Conservation (phyloP, 2,329 filamentous ascomycete genomes). For the Penicillium sp. region DNA sequence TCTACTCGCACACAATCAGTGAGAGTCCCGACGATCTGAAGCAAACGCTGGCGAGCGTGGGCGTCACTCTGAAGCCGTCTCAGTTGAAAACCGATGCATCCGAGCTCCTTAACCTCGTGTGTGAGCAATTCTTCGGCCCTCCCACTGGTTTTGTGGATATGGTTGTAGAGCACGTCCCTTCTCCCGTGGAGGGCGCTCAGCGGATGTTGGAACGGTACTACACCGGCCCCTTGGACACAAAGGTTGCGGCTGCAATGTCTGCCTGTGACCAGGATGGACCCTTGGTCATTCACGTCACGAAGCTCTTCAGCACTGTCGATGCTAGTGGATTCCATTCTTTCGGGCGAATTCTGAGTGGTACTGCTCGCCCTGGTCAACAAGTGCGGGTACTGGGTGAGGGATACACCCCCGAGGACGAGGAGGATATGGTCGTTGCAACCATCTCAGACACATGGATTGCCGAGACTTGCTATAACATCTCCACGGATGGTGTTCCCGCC, state of each 20-base stretch:
- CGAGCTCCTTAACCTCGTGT: slow-evolving; percentile 83
- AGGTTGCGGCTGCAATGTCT: slow-evolving; percentile 76
- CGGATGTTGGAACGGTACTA: slow-evolving; percentile 83
- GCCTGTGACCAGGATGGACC: slow-evolving; percentile 87
- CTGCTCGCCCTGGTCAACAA: slow-evolving; percentile 75
- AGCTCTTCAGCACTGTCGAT: slow-evolving; percentile 86
- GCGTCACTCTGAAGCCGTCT: slow-evolving; percentile 85
- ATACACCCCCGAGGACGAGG: slow-evolving; percentile 95
- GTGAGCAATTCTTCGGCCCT: slow-evolving; percentile 91
- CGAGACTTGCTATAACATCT: slow-evolving; percentile 89
- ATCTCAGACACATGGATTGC: slow-evolving; percentile 86
- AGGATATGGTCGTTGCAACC: slow-evolving; percentile 89
- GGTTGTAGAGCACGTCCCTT: slow-evolving; percentile 86
- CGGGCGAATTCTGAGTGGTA: slow-evolving; percentile 90
- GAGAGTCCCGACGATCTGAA: slow-evolving; percentile 84
- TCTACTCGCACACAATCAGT: slow-evolving; percentile 93
- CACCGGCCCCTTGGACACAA: slow-evolving; percentile 83
- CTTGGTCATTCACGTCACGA: slow-evolving; percentile 87
- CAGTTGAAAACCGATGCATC: slow-evolving; percentile 90
- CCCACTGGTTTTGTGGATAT: slow-evolving; percentile 93
- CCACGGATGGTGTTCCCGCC: slow-evolving; percentile 87
- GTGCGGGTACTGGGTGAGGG: slow-evolving; percentile 92
- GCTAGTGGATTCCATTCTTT: slow-evolving; percentile 90
- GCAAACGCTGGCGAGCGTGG: slow-evolving; percentile 73
- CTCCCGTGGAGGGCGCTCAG: slow-evolving; percentile 75